Conservation (phyloP, 2,329 filamentous ascomycete genomes). For the Neurospora crassa region DNA sequence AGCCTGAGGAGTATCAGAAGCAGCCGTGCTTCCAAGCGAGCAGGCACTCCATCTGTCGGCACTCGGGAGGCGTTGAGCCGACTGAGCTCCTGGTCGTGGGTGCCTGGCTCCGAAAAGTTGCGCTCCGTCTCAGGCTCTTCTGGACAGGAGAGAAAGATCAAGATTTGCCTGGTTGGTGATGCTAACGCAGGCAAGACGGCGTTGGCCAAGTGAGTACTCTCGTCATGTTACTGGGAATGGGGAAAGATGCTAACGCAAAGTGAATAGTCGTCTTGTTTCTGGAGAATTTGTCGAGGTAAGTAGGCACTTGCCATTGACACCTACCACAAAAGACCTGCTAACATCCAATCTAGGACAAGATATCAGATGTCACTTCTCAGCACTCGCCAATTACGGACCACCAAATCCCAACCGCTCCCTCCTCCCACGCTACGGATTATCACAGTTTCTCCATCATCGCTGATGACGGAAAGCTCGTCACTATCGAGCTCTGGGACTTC, state of each 20-base stretch:
- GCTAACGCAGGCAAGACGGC: conserved; percentile 10
- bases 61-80: background rate
- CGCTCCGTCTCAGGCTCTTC: conserved; percentile 2
- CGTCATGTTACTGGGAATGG: background rate
- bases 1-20: background rate
- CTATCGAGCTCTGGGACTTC: conserved; percentile 21
- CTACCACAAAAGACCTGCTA: background rate
- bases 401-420: background rate
- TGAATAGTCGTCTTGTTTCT: conserved; percentile 6
- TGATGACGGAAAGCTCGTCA: conserved; percentile 6
- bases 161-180: conserved; percentile 15
- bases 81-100: background rate
- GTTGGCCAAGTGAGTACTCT: conserved; percentile 13
- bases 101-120: background rate
- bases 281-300: conserved; percentile 2
- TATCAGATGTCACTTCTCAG: background rate
- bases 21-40: background rate
- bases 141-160: conserved; percentile 7
- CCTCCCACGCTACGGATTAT: background rate
- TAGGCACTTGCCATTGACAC: background rate
- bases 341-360: background rate
- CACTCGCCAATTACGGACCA: conserved; percentile 3
- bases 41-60: background rate
- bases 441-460: background rate
- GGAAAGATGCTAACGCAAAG: background rate